A percentile compares a stretch with the other conserved stretches of the same genome.
phyloP scores from a whole-genome alignment of 352 stramenopile genomes.

The Phytophthora ramorum region DNA sequence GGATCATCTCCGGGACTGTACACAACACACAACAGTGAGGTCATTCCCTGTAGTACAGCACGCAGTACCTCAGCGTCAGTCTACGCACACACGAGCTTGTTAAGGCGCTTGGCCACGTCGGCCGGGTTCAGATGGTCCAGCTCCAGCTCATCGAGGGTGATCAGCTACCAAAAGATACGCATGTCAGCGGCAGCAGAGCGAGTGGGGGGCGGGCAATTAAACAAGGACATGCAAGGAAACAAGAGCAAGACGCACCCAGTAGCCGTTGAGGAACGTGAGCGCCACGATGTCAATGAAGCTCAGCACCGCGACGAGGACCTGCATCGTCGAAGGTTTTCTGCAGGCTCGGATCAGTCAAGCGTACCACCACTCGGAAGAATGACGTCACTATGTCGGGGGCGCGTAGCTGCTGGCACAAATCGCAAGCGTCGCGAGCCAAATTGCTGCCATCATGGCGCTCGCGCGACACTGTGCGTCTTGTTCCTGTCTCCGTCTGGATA shows the following conservation, averaged over 20 bases:
- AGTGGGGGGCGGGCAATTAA: background rate
- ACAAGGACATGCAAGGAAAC: background rate
- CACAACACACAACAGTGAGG: slow-evolving; percentile 9
- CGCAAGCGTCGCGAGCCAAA: slow-evolving; percentile 17
- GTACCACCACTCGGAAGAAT: slow-evolving; percentile 11
- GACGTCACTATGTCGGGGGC: slow-evolving; percentile 1
- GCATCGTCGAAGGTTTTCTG: slow-evolving; percentile 47
- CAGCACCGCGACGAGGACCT: slow-evolving; percentile 79
- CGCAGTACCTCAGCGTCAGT: background rate
- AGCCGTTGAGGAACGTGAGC: slow-evolving; percentile 89
- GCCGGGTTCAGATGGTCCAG: slow-evolving; percentile 88
- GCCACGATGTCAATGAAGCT: slow-evolving; percentile 87
- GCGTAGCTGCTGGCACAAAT: background rate
- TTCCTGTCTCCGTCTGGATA: background rate
- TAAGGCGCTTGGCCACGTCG: slow-evolving; percentile 84
- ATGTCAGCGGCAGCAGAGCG: slow-evolving; percentile 5
- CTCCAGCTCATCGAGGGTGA: slow-evolving; percentile 88
- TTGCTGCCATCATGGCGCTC: slow-evolving; percentile 41
- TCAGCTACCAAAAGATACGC: slow-evolving; percentile 53
- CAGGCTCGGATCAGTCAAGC: slow-evolving; percentile 14
- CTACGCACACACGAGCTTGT: slow-evolving; percentile 82
- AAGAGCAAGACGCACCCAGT: slow-evolving; percentile 63
- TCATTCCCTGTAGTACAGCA: background rate
- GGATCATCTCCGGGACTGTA: slow-evolving; percentile 81
- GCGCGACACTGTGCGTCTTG: slow-evolving; percentile 63